A percentile compares a stretch with the other conserved stretches of the same genome.
These are phyloP conservation scores for Saccharomycopsis capsularis DNA, from an alignment of 805 yeast species.

Conservation along the genomic window DNA sequence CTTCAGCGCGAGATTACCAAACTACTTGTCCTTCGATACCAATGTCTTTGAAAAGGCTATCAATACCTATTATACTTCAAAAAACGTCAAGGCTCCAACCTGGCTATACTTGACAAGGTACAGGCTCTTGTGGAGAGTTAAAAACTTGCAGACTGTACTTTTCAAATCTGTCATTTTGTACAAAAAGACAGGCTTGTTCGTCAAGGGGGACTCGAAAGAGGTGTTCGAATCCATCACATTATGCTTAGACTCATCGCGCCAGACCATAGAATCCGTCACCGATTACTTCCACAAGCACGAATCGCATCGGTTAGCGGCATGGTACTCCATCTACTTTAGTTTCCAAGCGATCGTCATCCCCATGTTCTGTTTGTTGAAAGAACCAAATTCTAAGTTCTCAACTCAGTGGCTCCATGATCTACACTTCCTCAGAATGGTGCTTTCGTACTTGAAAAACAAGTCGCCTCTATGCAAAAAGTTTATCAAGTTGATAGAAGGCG, in stretches of 20 bases:
- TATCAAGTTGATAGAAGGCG: conserved; percentile 15
- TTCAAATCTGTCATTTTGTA: conserved; percentile 54
- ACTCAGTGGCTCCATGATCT: conserved; percentile 31
- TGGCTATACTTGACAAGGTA: conserved; percentile 51
- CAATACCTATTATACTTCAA: conserved; percentile 22
- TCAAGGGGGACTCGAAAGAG: conserved; percentile 34
- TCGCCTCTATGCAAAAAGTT: conserved; percentile 10
- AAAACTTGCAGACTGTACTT: conserved; percentile 47
- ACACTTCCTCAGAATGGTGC: conserved; percentile 16
- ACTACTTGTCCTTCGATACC: conserved; percentile 39
- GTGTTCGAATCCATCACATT: conserved; percentile 43
- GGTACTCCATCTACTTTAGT: conserved; percentile 59
- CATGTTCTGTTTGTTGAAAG: conserved; percentile 45
- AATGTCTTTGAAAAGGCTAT: conserved; percentile 27
- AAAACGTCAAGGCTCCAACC: conserved; percentile 27
- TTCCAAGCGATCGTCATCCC: conserved; percentile 60
- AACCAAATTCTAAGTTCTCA: conserved; percentile 40
- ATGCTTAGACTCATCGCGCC: conserved; percentile 46
- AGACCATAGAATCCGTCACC: conserved; percentile 45
- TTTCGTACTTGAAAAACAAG: not conserved
- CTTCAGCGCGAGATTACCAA: conserved; percentile 38
- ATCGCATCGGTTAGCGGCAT: conserved; percentile 32
- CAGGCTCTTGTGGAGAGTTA: conserved; percentile 52
- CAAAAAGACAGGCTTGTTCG: conserved; percentile 36
- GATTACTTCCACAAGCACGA: conserved; percentile 8